A percentile compares a stretch with the other conserved stretches of the same genome.
Evolutionary conservation across 306 rosid genomes (phyloP).

Genomic region (Vigna angularis): DNA sequence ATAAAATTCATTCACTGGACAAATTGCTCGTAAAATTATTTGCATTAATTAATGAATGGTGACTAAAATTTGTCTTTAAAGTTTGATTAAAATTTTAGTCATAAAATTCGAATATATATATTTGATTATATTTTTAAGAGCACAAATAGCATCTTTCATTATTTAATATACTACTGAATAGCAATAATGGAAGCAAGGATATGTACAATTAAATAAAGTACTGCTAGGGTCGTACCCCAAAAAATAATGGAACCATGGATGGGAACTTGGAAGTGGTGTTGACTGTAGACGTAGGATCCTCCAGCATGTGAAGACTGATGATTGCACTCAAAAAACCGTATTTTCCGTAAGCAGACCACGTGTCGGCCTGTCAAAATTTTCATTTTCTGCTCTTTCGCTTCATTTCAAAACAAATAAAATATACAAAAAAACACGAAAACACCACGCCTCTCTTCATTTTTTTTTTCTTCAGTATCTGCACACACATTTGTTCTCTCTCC

Average conservation of each 20-base stretch:
- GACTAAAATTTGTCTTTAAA: too few species aligned
- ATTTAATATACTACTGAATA: too few species aligned
- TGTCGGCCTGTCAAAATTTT: constrained; percentile 10
- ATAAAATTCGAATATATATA: too few species aligned
- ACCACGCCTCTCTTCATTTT: background rate
- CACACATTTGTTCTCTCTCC: constrained; percentile 40
- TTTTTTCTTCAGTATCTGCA: background rate
- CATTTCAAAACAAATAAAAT: constrained; percentile 22
- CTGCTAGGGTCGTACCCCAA: background rate
- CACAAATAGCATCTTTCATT: background rate
- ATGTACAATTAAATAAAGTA: background rate
- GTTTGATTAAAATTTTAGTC: too few species aligned
- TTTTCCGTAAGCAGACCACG: constrained; percentile 26
- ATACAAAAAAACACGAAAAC: background rate
- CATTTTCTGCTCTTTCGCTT: background rate
- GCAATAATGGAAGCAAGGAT: background rate
- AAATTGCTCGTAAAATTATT: too few species aligned
- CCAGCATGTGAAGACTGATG: constrained; percentile 8
- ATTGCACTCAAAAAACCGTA: constrained; percentile 8
- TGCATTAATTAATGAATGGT: too few species aligned
- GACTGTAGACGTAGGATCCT: constrained; percentile 34
- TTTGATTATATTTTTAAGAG: background rate
- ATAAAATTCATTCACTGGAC: too few species aligned
- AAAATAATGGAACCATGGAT: background rate
- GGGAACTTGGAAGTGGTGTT: constrained; percentile 24